Evolutionary conservation across 345 rosid species (phyloP), one percentile per base, ranked within the genome.

Genomic region (Tarenaya hassleriana): DNA sequence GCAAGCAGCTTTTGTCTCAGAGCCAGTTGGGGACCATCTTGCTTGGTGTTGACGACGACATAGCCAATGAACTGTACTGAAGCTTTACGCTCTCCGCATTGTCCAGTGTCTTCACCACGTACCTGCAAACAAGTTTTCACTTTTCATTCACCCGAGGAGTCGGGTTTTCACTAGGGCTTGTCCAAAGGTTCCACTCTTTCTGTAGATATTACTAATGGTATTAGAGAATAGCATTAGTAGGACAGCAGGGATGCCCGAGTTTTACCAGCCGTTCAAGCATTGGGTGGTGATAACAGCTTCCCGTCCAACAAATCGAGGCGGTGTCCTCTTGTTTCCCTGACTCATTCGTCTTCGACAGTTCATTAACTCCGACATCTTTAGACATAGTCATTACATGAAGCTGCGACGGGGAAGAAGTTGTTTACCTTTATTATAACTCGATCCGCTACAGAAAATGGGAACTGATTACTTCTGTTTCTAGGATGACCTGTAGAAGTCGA

Each of bases 241-340:
- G 45, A 21, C 52, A 16, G 27, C 18, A 37, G 18, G 48, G 7
- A 41, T n/a, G n/a, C n/a, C n/a, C 14, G 18, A 50, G 52, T 9
- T 77, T 45, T 61, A 86, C 97, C 95, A 90, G 80, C 95, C 97
- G 62, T 90, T 86, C 65, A 90, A 75, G 88, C 97, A 90, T 56
- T 90, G 97, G 19, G 97, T 80, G 49, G 94, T 90, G 35, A 86
- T 94, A 52, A 86, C 79, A 50, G 97, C 97, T 72, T 83, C 84
- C 1, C 97, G 88, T 58, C 95, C 97, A 60, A 90, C 97, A 78
- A 90, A 90, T 44, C 91, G 90, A 68, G 74, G 76, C 0, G 97
- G 97, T 27, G 94, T 90, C 77, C 97, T 81, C 75, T 83, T 90
- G 79, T 90, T 90, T 41, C 97, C 97, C 97, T 90, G 77, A 20